A percentile compares a stretch with the other conserved stretches of the same genome.
Conservation (phyloP, 768 basidiomycete species). For the Leucocoprinus birnbaumii region DNA sequence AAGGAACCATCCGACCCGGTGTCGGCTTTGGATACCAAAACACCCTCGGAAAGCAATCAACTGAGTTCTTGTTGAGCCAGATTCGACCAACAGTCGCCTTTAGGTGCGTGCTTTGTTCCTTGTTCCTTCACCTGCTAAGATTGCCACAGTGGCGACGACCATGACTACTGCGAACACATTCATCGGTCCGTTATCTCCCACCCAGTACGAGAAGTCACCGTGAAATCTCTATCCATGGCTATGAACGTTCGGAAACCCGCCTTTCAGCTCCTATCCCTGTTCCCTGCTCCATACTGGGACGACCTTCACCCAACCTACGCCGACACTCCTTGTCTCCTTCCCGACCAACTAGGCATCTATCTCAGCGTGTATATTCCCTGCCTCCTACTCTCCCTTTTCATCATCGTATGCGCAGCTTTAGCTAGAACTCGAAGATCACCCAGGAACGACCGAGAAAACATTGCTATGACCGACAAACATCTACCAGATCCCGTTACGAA, state of each 20-base stretch:
- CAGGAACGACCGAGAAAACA: slow-evolving; percentile 13
- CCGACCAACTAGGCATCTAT: slow-evolving; percentile 83
- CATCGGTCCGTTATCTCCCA: slow-evolving; percentile 34
- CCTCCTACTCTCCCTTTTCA: slow-evolving; percentile 52
- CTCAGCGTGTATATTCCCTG: slow-evolving; percentile 69
- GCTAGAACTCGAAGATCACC: slow-evolving; percentile 21
- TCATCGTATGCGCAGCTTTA: slow-evolving; percentile 24
- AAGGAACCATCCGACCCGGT: slow-evolving; percentile 68
- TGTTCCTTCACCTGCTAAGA: slow-evolving; percentile 10
- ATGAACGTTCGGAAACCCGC: slow-evolving; percentile 85
- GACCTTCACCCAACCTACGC: slow-evolving; percentile 30
- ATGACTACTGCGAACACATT: slow-evolving; percentile 87
- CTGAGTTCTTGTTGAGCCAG: slow-evolving; percentile 60
- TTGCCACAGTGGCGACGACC: slow-evolving; percentile 78
- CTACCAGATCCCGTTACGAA: slow-evolving; percentile 6
- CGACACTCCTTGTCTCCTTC: slow-evolving; percentile 74
- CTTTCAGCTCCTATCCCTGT: slow-evolving; percentile 85
- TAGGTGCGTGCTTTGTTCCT: slow-evolving; percentile 44
- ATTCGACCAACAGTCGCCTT: slow-evolving; percentile 70
- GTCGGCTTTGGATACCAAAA: slow-evolving; percentile 85
- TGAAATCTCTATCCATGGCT: slow-evolving; percentile 89
- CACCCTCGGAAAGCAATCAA: slow-evolving; percentile 64
- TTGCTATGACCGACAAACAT: slow-evolving; percentile 3
- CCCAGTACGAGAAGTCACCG: slow-evolving; percentile 66
- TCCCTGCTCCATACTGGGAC: slow-evolving; percentile 18